These are phyloP conservation scores for Botrytis tulipae DNA, from an alignment of 2,329 filamentous ascomycete species.

Conservation along the genomic window DNA sequence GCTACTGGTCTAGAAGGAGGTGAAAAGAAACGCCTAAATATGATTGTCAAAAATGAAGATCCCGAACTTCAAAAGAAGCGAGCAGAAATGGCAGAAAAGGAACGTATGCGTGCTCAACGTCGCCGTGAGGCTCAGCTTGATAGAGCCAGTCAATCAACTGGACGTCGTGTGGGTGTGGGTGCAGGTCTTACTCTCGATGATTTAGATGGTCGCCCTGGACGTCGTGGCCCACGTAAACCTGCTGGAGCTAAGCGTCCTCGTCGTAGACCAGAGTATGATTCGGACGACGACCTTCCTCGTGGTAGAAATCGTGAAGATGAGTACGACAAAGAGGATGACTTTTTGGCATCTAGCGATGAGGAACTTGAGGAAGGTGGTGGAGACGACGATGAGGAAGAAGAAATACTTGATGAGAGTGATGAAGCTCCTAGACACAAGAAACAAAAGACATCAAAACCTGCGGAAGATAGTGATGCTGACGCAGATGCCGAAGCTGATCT, in stretches of 20 bases:
- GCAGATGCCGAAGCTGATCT: constrained; percentile 55
- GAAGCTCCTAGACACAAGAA: constrained; percentile 38
- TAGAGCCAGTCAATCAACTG: constrained; percentile 46
- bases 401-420: constrained; percentile 46
- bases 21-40: constrained; percentile 58
- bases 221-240: constrained; percentile 51
- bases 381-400: constrained; percentile 39
- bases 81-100: constrained; percentile 72
- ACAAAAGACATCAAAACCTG: constrained; percentile 36
- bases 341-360: constrained; percentile 73
- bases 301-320: constrained; percentile 60
- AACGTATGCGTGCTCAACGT: constrained; percentile 64
- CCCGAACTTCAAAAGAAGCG: constrained; percentile 72
- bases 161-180: constrained; percentile 44
- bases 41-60: constrained; percentile 69
- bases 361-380: constrained; percentile 63
- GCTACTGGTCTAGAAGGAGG: constrained; percentile 55
- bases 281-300: constrained; percentile 69
- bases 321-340: constrained; percentile 78
- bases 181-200: constrained; percentile 65
- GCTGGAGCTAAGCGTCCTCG: constrained; percentile 53
- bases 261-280: constrained; percentile 66
- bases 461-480: constrained; percentile 48
- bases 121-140: constrained; percentile 66
- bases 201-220: constrained; percentile 60